phyloP scores from a whole-genome alignment of 768 basidiomycete species.

The Pleurotus ostreatus region DNA sequence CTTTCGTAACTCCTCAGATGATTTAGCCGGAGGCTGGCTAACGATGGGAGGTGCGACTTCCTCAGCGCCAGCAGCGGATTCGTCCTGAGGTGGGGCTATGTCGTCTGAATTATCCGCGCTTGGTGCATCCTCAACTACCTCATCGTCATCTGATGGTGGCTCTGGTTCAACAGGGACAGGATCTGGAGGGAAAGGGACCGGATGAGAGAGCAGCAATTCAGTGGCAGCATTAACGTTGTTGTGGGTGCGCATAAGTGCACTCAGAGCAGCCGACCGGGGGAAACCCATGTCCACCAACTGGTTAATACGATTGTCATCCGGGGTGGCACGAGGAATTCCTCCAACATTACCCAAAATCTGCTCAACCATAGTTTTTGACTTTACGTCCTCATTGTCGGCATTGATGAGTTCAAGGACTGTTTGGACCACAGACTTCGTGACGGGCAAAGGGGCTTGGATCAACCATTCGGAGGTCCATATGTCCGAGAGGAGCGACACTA shows the following conservation, averaged over 20 bases:
- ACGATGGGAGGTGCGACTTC: conserved; percentile 11
- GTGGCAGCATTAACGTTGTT: conserved; percentile 91
- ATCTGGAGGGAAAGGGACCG: conserved; percentile 72
- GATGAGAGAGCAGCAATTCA: conserved; percentile 79
- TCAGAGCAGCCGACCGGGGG: conserved; percentile 79
- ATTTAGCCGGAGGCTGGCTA: conserved; percentile 27
- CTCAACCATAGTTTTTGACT: conserved; percentile 32
- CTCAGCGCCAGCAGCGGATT: conserved; percentile 9
- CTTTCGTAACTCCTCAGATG: conserved; percentile 58
- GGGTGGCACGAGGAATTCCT: conserved; percentile 27
- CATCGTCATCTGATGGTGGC: conserved; percentile 20
- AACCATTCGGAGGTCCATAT: conserved; percentile 90
- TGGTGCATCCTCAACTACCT: conserved; percentile 21
- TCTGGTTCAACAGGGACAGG: conserved; percentile 39
- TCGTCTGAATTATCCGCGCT: conserved; percentile 2
- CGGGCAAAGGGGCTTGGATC: conserved; percentile 62
- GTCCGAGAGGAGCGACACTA: conserved; percentile 60
- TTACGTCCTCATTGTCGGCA: conserved; percentile 74
- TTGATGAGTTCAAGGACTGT: conserved; percentile 77
- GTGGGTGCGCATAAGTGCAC: conserved; percentile 76
- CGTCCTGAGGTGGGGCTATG: conserved; percentile 22
- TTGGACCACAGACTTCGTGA: conserved; percentile 73
- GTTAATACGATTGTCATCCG: conserved; percentile 75
- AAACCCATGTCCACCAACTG: conserved; percentile 98
- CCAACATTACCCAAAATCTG: neutral